phyloP scores from a whole-genome alignment of 805 yeast genomes.

The Sungouiella blattae region DNA sequence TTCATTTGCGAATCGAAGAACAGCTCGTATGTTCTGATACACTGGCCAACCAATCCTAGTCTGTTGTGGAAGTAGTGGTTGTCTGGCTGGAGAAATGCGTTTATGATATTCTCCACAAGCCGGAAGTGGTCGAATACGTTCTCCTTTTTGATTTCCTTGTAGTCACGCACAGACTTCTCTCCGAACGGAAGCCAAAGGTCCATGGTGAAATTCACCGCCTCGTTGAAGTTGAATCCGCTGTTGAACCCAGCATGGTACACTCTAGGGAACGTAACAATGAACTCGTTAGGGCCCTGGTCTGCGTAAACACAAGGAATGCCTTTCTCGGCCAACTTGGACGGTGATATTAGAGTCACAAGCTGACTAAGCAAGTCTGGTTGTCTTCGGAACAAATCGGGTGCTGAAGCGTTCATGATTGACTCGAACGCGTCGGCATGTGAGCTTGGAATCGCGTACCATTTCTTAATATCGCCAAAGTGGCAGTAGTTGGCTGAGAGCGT shows the following conservation, averaged over 20 bases:
- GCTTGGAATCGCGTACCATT: conserved; percentile 92
- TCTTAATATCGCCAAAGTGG: conserved; percentile 83
- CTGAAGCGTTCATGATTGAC: conserved; percentile 50
- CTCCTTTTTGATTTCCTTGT: conserved; percentile 36
- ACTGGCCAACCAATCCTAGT: conserved; percentile 10
- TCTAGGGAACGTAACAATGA: conserved; percentile 40
- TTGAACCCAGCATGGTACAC: conserved; percentile 47
- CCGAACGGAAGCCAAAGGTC: conserved; percentile 69
- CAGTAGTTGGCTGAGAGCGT: conserved; percentile 90
- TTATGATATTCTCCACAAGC: conserved; percentile 44
- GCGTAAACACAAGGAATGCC: conserved; percentile 50
- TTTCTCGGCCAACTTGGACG: conserved; percentile 46
- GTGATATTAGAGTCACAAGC: conserved; percentile 75
- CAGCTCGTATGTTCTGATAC: conserved; percentile 28
- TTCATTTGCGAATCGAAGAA: conserved; percentile 19
- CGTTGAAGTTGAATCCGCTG: conserved; percentile 44
- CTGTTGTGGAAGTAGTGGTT: not conserved
- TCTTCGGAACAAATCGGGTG: conserved; percentile 78
- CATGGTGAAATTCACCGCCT: conserved; percentile 59
- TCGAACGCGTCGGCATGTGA: conserved; percentile 62
- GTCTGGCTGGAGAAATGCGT: conserved; percentile 15
- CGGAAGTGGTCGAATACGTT: conserved; percentile 52
- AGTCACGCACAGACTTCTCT: conserved; percentile 27
- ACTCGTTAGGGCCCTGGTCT: conserved; percentile 66
- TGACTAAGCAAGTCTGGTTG: conserved; percentile 91